Percentiles rank a stretch among this genome's conserved stretches.
These are phyloP conservation scores for Eucalyptus curtisii DNA, from an alignment of 345 rosid species.

Conservation along the genomic window DNA sequence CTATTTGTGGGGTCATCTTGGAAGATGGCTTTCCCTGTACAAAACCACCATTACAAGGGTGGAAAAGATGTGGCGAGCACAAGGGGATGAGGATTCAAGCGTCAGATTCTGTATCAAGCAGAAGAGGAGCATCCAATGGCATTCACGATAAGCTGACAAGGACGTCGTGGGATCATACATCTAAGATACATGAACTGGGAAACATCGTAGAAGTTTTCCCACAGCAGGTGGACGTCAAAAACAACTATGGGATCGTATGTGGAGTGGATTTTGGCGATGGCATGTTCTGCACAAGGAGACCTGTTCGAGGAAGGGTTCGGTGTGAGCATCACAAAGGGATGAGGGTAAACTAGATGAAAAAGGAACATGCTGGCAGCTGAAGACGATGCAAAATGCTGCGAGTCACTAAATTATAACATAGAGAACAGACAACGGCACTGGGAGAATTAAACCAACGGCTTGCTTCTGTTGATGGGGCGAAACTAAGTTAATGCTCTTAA, in stretches of 20 bases:
- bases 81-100: conserved; percentile 42
- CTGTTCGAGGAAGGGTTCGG: conserved; percentile 43
- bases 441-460: neutral
- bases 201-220: neutral
- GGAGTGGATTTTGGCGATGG: conserved; percentile 44
- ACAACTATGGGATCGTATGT: conserved; percentile 7
- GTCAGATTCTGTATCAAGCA: neutral
- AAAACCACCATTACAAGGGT: conserved; percentile 30
- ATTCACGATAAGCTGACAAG: neutral
- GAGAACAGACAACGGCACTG: neutral
- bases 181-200: neutral
- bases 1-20: conserved; percentile 43
- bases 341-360: conserved; percentile 8
- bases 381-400: neutral
- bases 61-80: conserved; percentile 62
- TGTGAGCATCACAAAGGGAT: conserved; percentile 62
- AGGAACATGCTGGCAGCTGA: neutral
- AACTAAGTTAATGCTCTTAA: neutral
- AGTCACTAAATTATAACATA: neutral
- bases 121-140: neutral
- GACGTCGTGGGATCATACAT: neutral
- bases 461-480: neutral
- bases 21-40: conserved; percentile 35
- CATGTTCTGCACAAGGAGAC: conserved; percentile 23
- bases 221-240: neutral